Base-by-base conservation (phyloP, 192 early-diverging fungal genomes). In the Coemansia sp. region DNA sequence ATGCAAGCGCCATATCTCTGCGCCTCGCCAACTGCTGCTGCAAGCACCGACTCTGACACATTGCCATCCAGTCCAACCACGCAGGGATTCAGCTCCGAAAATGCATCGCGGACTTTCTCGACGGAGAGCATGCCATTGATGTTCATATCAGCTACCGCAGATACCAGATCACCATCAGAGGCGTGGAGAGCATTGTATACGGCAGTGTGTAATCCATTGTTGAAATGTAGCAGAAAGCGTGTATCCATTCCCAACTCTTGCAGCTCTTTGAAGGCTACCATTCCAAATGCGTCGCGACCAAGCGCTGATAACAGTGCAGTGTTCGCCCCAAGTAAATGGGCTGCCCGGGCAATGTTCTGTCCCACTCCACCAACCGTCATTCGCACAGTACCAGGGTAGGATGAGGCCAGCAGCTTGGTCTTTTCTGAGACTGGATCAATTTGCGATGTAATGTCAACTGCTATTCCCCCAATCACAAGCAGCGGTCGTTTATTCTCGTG, bases 91-190 rank as follows among this genome's bases (percentile, higher is more conserved):
- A 61, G 56, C 58, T 23, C 19, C 1, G 8, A 18, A 58, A 70
- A 62, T 5, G 64, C 57, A 8, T 56, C 54, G 10, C 54, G 32
- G 8, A 71, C 50, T 22, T 67, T 63, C 18, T 58, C 49, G n/a
- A 51, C 24, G 24, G 68, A 66, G 12, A 93, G 52, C 18, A 72
- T 56, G 14, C 76, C 83, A 70, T 93, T 92, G 19, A 97, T 87
- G 28, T 74, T 78, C 97, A 99, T 99, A 60, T 99, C 97, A 14
- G 94, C 95, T 0, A 97, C 90, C 3, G 93, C 97, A 8, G 84
- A 74, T 0, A 94, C 16, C 23, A 95, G 69, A 18, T 90, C 83
- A 8, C 97, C 97, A 30, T 85, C 65, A 1, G 76, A 48, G 16
- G 78, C 56, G 64, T 94, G 88, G 14, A 99, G 57, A 4, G 93